phyloP scores from a whole-genome alignment of 2,329 filamentous ascomycete genomes.

The Penicillium sp. region DNA sequence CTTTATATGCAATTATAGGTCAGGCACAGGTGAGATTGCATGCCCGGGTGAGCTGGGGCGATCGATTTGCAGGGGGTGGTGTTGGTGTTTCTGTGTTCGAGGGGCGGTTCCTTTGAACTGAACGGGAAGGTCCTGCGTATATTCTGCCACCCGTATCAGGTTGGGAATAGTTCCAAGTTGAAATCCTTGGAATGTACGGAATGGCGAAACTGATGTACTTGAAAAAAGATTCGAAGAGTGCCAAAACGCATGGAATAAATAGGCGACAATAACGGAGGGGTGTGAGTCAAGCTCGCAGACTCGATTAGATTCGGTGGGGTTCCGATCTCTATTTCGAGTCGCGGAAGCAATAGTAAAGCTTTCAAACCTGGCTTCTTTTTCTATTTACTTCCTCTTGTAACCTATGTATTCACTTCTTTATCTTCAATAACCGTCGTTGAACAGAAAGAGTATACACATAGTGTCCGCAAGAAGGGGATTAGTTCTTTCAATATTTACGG shows the following conservation, averaged over 20 bases:
- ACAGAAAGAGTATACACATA: too few relatives aligned
- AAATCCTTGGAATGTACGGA: too few relatives aligned
- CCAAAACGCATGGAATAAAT: not conserved
- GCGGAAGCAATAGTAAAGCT: too few relatives aligned
- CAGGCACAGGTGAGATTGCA: not conserved
- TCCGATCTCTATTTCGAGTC: not conserved
- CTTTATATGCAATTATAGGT: not conserved
- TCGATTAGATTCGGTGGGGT: conserved; percentile 4
- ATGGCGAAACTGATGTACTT: not conserved
- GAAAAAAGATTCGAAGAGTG: not conserved
- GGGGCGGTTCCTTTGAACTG: not conserved
- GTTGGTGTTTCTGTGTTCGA: not conserved
- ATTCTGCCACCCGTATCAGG: not conserved
- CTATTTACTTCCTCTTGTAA: too few relatives aligned
- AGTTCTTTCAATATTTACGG: too few relatives aligned
- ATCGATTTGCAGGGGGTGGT: not conserved
- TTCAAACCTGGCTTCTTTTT: too few relatives aligned
- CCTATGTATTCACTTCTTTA: too few relatives aligned
- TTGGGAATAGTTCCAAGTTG: not conserved
- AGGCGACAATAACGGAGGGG: not conserved
- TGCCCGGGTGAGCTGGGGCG: not conserved
- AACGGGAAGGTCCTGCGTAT: not conserved
- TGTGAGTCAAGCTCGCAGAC: conserved; percentile 8
- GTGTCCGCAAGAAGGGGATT: too few relatives aligned
- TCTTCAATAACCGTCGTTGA: too few relatives aligned